Evolutionary conservation across 108 stramenopile genomes (phyloP).

Genomic region (Nitzschia sp.): DNA sequence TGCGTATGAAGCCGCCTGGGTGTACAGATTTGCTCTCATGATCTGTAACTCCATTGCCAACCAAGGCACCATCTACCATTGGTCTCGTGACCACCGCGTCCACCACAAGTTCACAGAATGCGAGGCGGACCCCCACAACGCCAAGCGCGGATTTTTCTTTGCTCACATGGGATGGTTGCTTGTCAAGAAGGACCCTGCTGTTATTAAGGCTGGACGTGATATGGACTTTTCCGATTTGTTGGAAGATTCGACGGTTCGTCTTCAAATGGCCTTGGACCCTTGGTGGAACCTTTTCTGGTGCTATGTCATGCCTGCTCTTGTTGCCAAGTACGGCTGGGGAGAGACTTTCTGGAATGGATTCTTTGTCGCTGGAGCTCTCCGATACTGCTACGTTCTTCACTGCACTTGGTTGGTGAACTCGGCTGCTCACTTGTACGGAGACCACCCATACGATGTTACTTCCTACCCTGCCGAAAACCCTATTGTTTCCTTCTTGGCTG

Average conservation of each 20-base stretch:
- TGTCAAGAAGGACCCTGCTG: slow-evolving; percentile 95
- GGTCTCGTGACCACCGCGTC: slow-evolving; percentile 96
- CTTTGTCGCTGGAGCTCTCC: slow-evolving; percentile 93
- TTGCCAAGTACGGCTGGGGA: slow-evolving; percentile 89
- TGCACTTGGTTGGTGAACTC: slow-evolving; percentile 98
- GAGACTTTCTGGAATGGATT: slow-evolving; percentile 96
- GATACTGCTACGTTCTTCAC: slow-evolving; percentile 95
- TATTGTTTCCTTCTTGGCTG: slow-evolving; percentile 88
- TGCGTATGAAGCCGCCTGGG: slow-evolving; percentile 89
- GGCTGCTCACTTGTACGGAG: slow-evolving; percentile 97
- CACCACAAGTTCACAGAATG: slow-evolving; percentile 99
- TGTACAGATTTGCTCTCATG: slow-evolving; percentile 88
- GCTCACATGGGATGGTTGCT: slow-evolving; percentile 99
- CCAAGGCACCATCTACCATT: slow-evolving; percentile 98
- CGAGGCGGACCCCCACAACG: slow-evolving; percentile 98
- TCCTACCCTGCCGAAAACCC: slow-evolving; percentile 97
- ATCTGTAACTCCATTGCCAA: slow-evolving; percentile 98
- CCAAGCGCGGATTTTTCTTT: slow-evolving; percentile 98
- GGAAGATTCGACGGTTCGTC: slow-evolving; percentile 90
- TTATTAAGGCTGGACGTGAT: slow-evolving; percentile 91
- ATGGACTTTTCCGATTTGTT: slow-evolving; percentile 92
- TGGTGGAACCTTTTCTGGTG: slow-evolving; percentile 99
- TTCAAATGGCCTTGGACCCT: slow-evolving; percentile 93
- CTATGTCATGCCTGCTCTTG: slow-evolving; percentile 95
- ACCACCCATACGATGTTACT: slow-evolving; percentile 95